Conservation (phyloP, 352 stramenopile genomes). For the Hyaloperonospora brassicae region DNA sequence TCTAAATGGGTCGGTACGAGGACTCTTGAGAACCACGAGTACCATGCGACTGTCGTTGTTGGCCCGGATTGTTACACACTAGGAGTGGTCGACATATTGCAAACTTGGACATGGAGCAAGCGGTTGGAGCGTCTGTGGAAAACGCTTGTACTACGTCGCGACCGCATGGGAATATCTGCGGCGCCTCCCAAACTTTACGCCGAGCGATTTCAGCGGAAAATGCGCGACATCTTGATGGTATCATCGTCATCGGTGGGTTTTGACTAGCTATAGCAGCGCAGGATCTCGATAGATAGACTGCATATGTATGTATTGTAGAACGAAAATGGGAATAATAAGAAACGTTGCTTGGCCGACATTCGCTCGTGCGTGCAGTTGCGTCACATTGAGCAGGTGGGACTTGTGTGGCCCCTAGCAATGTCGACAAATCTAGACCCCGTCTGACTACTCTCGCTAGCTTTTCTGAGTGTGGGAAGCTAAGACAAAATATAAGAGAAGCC, state of each 20-base stretch:
- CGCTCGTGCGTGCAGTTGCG: neutral
- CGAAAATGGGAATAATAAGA: slow-evolving; percentile 3
- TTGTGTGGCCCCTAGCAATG: too few relatives aligned
- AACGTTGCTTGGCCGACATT: slow-evolving; percentile 3
- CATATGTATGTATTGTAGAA: slow-evolving; percentile 22
- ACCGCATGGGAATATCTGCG: slow-evolving; percentile 69
- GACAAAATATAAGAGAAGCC: too few relatives aligned
- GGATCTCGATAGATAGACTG: slow-evolving; percentile 16
- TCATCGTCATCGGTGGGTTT: slow-evolving; percentile 45
- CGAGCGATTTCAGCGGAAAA: slow-evolving; percentile 74
- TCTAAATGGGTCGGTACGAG: slow-evolving; percentile 50
- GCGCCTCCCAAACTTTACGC: slow-evolving; percentile 67
- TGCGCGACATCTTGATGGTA: slow-evolving; percentile 82
- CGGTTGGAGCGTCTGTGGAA: slow-evolving; percentile 81
- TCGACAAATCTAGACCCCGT: too few relatives aligned
- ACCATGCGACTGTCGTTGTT: slow-evolving; percentile 65
- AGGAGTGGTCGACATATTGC: slow-evolving; percentile 86
- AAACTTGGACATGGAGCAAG: slow-evolving; percentile 84
- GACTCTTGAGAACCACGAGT: slow-evolving; percentile 54
- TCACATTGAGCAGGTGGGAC: too few relatives aligned
- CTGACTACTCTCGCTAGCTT: too few relatives aligned
- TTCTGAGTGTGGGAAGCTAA: too few relatives aligned
- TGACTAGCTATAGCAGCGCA: slow-evolving; percentile 16
- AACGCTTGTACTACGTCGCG: slow-evolving; percentile 59
- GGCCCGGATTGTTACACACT: slow-evolving; percentile 85